Evolutionary conservation across 495 filamentous ascomycete species (phyloP), one percentile per base, ranked within the genome.

Genomic region (Tuber magnatum): DNA sequence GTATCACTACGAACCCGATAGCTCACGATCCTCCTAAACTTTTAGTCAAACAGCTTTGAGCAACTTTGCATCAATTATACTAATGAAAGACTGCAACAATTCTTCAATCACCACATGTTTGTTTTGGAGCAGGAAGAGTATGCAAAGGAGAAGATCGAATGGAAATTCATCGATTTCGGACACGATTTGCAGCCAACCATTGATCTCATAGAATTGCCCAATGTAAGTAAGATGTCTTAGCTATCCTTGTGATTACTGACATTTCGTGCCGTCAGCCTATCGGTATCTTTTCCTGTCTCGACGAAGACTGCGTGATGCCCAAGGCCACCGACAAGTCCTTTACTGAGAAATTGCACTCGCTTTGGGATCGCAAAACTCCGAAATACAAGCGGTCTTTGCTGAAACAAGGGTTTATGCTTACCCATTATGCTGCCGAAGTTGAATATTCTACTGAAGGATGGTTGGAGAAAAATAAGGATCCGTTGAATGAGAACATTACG

Each of bases 41-140:
- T 71, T 40, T 39, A 82, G 81, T 80, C 77, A 76, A 99, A 99
- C 83, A 97, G 94, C 85, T 99, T 99, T 80, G 96, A 99, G 84
- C 96, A 99, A 83, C 89, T 99, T 8, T 98, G 96, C 85, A 99
- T 99, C 86, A 99, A 99, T 82, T 99, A 98, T 85, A 98, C 96
- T 74, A 99, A 99, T 83, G 96, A 99, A 83, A 99, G 97, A 83
- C 89, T 99, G 9, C 96, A 99, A 83, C 96, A 99, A 78, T 99
- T 98, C 83, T 99, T 99, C 88, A 99, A 99, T 76, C 96, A 99
- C 79, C 96, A 99, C 85, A 99, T 99, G 96, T 99, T 99, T 83
- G 96, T 99, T 35, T 85, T 99, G 35, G 96, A 99, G 82, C 96
- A 99, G 82, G 96, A 99, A 82, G 96, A 99, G 83, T 99, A 99